These are phyloP conservation scores for Aspergillus hancockii DNA, from an alignment of 495 filamentous ascomycete genomes.

Conservation along the genomic window DNA sequence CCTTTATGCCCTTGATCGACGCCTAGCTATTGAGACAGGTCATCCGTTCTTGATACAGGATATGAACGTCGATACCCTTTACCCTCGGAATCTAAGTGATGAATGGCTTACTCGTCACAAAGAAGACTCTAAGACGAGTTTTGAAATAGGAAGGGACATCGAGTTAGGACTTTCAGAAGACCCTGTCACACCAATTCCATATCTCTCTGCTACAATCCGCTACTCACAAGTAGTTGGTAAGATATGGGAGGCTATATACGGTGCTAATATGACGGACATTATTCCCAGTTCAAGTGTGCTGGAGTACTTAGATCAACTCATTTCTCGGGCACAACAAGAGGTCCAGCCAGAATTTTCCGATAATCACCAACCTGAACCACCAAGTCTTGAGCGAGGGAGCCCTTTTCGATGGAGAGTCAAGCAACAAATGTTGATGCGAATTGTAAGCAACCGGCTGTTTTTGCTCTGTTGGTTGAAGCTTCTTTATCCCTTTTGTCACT, in stretches of 20 bases:
- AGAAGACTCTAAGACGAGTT: not conserved
- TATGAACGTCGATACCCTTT: conserved; percentile 25
- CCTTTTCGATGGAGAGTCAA: conserved; percentile 26
- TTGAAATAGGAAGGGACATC: not conserved
- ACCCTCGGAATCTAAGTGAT: conserved; percentile 25
- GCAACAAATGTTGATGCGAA: conserved; percentile 28
- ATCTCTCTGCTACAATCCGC: conserved; percentile 24
- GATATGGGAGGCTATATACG: conserved; percentile 31
- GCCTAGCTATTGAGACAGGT: conserved; percentile 30
- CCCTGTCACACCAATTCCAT: conserved; percentile 15
- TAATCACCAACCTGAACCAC: conserved; percentile 12
- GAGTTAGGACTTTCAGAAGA: conserved; percentile 3
- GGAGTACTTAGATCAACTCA: conserved; percentile 25
- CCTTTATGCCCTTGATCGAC: conserved; percentile 27
- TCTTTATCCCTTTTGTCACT: not conserved
- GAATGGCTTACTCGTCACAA: conserved; percentile 18
- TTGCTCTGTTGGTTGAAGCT: not conserved
- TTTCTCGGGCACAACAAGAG: conserved; percentile 22
- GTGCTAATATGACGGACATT: conserved; percentile 17
- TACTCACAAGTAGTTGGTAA: conserved; percentile 30
- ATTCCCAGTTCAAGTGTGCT: conserved; percentile 13
- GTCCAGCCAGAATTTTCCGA: conserved; percentile 19
- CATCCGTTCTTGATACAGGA: conserved; percentile 32
- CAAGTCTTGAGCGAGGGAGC: not conserved
- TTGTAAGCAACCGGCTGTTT: conserved; percentile 13